These are phyloP conservation scores for Oehlia diaphana DNA, from an alignment of 192 early-diverging fungal species.

Conservation along the genomic window DNA sequence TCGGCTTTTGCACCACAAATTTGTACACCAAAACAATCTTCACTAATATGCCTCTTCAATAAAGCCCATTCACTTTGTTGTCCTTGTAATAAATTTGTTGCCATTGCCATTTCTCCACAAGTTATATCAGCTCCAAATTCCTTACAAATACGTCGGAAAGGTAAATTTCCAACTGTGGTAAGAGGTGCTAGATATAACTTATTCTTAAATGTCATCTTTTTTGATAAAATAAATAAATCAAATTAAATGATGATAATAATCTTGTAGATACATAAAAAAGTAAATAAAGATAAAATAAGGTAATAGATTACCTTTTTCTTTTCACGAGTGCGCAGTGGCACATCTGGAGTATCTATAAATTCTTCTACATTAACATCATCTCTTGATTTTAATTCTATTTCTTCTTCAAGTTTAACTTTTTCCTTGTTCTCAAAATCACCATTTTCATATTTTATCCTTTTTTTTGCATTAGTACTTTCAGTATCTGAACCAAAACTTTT, in stretches of 20 bases:
- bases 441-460: neutral
- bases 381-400: neutral
- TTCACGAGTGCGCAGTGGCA: conserved; percentile 47
- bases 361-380: conserved; percentile 21
- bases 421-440: neutral
- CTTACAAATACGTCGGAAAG: conserved; percentile 94
- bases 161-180: conserved; percentile 97
- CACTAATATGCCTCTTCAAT: conserved; percentile 77
- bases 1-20: conserved; percentile 67
- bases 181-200: conserved; percentile 94
- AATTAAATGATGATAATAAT: neutral
- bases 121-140: conserved; percentile 94
- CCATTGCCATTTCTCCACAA: conserved; percentile 93
- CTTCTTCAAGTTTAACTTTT: conserved; percentile 16
- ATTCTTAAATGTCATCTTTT: conserved; percentile 68
- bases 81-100: conserved; percentile 65
- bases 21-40: conserved; percentile 94
- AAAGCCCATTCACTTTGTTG: conserved; percentile 80
- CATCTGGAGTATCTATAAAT: conserved; percentile 37
- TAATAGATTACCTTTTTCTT: conserved; percentile 55
- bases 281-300: too few species aligned
- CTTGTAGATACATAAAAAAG: neutral
- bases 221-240: too few species aligned
- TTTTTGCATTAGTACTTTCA: neutral
- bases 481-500: neutral